These are phyloP conservation scores for Aspergillus pseudoviridinutans DNA, from an alignment of 2,329 filamentous ascomycete species.

Conservation along the genomic window DNA sequence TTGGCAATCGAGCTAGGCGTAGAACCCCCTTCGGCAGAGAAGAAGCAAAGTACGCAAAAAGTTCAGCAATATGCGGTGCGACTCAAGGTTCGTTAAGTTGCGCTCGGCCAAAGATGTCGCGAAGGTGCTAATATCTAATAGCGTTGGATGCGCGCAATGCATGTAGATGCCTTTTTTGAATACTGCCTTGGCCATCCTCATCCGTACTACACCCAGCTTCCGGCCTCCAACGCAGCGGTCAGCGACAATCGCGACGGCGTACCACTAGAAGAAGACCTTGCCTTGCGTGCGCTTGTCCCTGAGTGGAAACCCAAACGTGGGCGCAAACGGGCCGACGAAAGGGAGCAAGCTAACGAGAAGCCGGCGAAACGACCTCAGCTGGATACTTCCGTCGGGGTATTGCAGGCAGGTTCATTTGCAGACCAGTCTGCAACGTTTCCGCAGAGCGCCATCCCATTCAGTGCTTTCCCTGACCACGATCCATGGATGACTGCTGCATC, in stretches of 20 bases:
- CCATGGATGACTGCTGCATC: conserved; percentile 37
- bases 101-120: neutral
- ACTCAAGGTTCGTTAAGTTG: conserved; percentile 63
- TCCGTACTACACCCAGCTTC: conserved; percentile 74
- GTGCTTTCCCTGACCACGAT: conserved; percentile 51
- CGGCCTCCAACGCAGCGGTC: conserved; percentile 59
- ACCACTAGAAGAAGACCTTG: conserved; percentile 80
- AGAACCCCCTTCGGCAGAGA: conserved; percentile 73
- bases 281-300: conserved; percentile 76
- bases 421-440: conserved; percentile 48
- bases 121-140: conserved; percentile 31
- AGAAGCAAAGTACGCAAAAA: conserved; percentile 86
- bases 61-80: conserved; percentile 92
- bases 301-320: conserved; percentile 63
- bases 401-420: conserved; percentile 40
- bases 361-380: conserved; percentile 58
- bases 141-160: conserved; percentile 97
- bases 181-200: conserved; percentile 76
- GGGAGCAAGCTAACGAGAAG: conserved; percentile 56
- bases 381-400: conserved; percentile 48
- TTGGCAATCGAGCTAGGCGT: conserved; percentile 83
- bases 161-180: conserved; percentile 91
- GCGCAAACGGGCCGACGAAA: conserved; percentile 58
- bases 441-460: conserved; percentile 49
- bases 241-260: conserved; percentile 74